Percentiles rank a stretch among this genome's conserved stretches.
phyloP scores from a whole-genome alignment of 148 eudicot species.

The Camellia japonica region DNA sequence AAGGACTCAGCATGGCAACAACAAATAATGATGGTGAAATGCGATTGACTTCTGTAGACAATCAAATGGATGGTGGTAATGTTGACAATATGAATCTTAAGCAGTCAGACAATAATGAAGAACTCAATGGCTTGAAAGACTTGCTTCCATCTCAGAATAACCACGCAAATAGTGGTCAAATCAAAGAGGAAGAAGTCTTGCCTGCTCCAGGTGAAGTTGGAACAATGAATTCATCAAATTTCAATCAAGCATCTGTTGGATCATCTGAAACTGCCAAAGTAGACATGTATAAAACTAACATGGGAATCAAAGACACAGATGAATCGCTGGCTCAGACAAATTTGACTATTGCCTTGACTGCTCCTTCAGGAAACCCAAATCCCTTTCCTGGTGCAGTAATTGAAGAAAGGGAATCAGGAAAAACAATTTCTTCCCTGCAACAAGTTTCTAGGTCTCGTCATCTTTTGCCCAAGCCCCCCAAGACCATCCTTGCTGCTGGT shows the following conservation, averaged over 20 bases:
- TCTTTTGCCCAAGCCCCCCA: conserved; percentile 58
- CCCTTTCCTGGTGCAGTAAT: conserved; percentile 29
- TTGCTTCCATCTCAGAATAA: conserved; percentile 26
- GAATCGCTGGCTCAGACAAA: conserved; percentile 56
- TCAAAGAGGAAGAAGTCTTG: conserved; percentile 42
- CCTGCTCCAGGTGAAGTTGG: conserved; percentile 47
- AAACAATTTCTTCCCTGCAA: conserved; percentile 41
- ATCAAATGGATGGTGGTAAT: conserved; percentile 17
- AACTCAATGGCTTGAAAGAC: conserved; percentile 26
- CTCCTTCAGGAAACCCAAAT: conserved; percentile 45
- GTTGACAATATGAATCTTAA: conserved; percentile 20
- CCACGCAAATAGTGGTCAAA: conserved; percentile 37
- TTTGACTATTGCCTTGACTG: conserved; percentile 65
- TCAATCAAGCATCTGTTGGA: conserved; percentile 40
- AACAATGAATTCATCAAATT: conserved; percentile 37
- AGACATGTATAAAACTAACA: conserved; percentile 29
- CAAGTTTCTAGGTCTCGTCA: conserved; percentile 56
- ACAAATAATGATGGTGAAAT: conserved; percentile 31
- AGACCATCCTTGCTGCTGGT: conserved; percentile 45
- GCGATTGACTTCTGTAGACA: conserved; percentile 15
- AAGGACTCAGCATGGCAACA: conserved; percentile 33
- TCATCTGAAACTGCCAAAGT: conserved; percentile 33
- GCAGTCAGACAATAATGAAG: conserved; percentile 30
- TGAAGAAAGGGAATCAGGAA: conserved; percentile 54
- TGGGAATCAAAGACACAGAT: conserved; percentile 37